Conservation (phyloP, 768 basidiomycete species). For the Lactarius quietus region DNA sequence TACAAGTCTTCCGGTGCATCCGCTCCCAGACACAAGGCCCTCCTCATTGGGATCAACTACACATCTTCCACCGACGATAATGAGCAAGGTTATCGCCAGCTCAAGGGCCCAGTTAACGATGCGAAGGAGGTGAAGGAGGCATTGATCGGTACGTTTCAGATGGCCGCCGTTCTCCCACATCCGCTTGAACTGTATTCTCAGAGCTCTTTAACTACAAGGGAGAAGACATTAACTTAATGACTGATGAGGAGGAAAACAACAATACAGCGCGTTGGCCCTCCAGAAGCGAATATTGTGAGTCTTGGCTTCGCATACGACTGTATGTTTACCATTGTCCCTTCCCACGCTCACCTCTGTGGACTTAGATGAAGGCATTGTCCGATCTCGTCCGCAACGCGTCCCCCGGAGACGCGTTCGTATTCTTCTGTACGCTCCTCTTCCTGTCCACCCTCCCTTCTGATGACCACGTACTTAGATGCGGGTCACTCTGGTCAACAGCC, state of each 20-base stretch:
- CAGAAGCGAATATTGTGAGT: constrained; percentile 22
- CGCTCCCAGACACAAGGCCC: not conserved
- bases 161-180: not conserved
- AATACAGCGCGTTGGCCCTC: constrained; percentile 15
- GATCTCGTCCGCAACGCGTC: constrained; percentile 18
- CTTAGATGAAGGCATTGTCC: constrained; percentile 22
- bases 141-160: constrained; percentile 12
- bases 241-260: constrained; percentile 11
- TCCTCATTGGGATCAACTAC: constrained; percentile 16
- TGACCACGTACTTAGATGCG: not conserved
- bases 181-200: not conserved
- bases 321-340: not conserved
- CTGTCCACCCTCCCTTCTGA: not conserved
- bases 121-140: constrained; percentile 7
- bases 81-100: not conserved
- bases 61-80: not conserved
- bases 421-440: constrained; percentile 20
- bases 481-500: constrained; percentile 11
- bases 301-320: not conserved
- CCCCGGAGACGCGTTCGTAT: constrained; percentile 23
- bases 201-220: constrained; percentile 8
- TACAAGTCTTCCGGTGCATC: not conserved
- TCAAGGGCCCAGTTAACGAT: constrained; percentile 14
- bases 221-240: constrained; percentile 21
- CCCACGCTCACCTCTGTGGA: not conserved